phyloP scores from a whole-genome alignment of 805 yeast genomes.

The Saccharomycopsis babjevae region DNA sequence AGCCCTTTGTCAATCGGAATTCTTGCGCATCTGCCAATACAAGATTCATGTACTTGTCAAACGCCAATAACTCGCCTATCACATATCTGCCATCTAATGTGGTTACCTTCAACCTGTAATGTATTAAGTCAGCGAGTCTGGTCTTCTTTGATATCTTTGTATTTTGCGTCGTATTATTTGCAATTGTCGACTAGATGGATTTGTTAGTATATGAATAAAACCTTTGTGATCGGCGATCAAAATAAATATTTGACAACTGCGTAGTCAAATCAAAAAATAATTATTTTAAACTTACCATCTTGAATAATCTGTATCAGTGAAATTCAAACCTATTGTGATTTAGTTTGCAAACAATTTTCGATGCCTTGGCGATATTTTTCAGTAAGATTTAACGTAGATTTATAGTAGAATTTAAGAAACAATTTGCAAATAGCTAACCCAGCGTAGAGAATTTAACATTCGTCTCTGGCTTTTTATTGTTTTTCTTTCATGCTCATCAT shows the following conservation, averaged over 20 bases:
- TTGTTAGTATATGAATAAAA: neutral
- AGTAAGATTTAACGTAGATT: neutral
- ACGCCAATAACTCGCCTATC: conserved; percentile 74
- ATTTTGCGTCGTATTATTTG: neutral
- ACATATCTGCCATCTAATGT: conserved; percentile 71
- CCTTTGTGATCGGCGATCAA: neutral
- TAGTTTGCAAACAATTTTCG: neutral
- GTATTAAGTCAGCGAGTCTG: conserved; percentile 46
- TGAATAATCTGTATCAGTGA: neutral
- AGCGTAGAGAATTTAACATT: too few relatives aligned
- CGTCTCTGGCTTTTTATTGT: too few relatives aligned
- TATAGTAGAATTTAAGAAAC: too few relatives aligned
- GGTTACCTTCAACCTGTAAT: conserved; percentile 62
- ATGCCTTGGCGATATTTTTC: neutral
- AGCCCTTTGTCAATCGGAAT: conserved; percentile 59
- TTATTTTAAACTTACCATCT: neutral
- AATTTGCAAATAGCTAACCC: too few relatives aligned
- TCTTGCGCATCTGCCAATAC: conserved; percentile 82
- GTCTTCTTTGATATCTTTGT: conserved; percentile 12
- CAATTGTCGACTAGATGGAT: neutral
- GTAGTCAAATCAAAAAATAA: neutral
- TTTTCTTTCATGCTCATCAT: too few relatives aligned
- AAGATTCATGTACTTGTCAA: conserved; percentile 81
- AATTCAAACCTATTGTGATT: neutral
- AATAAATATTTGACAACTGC: neutral